A percentile compares a stretch with the other conserved stretches of the same genome.
Conservation (phyloP, 306 rosid species). For the Hippophae rhamnoides region DNA sequence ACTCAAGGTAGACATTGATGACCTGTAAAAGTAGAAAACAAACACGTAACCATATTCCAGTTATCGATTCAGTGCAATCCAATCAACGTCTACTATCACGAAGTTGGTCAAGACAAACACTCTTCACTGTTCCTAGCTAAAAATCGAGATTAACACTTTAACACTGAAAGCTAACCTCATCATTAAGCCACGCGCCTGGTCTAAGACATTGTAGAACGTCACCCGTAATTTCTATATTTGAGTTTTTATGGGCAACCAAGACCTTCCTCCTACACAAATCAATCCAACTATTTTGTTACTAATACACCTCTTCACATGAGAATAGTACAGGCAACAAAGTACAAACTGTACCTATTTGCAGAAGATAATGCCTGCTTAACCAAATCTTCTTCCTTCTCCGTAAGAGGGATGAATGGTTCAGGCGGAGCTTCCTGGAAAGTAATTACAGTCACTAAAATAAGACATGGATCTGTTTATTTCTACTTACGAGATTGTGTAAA, state of each 20-base stretch:
- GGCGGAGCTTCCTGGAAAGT: slow-evolving; percentile 40
- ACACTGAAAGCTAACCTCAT: no score
- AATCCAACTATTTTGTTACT: no score
- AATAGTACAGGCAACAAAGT: slow-evolving; percentile 5
- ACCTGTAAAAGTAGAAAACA: slow-evolving; percentile 45
- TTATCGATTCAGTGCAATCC: neutral
- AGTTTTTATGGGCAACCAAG: no score
- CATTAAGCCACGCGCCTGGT: no score
- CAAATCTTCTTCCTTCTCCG: slow-evolving; percentile 44
- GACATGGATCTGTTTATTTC: neutral
- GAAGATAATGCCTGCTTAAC: slow-evolving; percentile 43
- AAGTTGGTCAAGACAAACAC: neutral
- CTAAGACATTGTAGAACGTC: no score
- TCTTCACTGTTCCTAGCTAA: neutral
- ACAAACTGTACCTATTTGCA: slow-evolving; percentile 42
- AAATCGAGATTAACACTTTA: neutral
- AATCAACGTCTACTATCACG: neutral
- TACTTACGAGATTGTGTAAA: no score
- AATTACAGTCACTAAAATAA: neutral
- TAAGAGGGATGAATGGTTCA: slow-evolving; percentile 61
- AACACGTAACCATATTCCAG: neutral
- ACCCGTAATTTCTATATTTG: no score
- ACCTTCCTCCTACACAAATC: no score
- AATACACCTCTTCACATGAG: neutral
- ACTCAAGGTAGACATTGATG: slow-evolving; percentile 79